Evolutionary conservation across 1,139 yeast species (phyloP), one percentile per base, ranked within the genome.

Genomic region (Tardiomyces digboiensis): DNA sequence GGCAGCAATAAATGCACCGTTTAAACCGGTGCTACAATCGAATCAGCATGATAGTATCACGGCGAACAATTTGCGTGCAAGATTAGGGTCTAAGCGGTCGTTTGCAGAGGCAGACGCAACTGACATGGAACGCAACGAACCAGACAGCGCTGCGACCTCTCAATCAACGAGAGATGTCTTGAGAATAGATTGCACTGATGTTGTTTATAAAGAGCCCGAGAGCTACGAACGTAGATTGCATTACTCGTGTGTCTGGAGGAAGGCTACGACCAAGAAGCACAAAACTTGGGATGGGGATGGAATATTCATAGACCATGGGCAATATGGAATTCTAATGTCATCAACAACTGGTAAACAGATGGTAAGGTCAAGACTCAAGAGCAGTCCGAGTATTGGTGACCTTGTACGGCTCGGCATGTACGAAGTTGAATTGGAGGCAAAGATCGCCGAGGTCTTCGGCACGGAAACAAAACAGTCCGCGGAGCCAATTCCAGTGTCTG

Each of bases 211-310:
- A n/a, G n/a, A n/a, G n/a, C n/a, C n/a, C n/a, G n/a, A n/a, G n/a
- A n/a, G n/a, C n/a, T n/a, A n/a, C n/a, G n/a, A n/a, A n/a, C n/a
- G n/a, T n/a, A n/a, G n/a, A n/a, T n/a, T 39, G 16, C 13, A 19
- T 7, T 74, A 60, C 49, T 52, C 61, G 20, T 78, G 79, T 2
- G 74, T 85, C 52, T 85, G 83, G 76, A 68, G 98, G 38, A 87
- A 85, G 59, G 71, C 70, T 38, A 70, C 91, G 1, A 71, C 66
- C 36, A 86, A 84, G 63, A 88, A 89, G 68, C 80, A 88, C 61
- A 89, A 89, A 59, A 81, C 89, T 0, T 91, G 98, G 98, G 94
- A 87, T 46, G 95, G 95, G 2, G 98, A 91, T 64, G 97, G 96
- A 0, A 62, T 65, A 21, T 68, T 85, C 5, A 50, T 61, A 0